Percentiles rank a stretch among this genome's conserved stretches.
Evolutionary conservation across 257 asterid species (phyloP).

Genomic region (Mentha longifolia): DNA sequence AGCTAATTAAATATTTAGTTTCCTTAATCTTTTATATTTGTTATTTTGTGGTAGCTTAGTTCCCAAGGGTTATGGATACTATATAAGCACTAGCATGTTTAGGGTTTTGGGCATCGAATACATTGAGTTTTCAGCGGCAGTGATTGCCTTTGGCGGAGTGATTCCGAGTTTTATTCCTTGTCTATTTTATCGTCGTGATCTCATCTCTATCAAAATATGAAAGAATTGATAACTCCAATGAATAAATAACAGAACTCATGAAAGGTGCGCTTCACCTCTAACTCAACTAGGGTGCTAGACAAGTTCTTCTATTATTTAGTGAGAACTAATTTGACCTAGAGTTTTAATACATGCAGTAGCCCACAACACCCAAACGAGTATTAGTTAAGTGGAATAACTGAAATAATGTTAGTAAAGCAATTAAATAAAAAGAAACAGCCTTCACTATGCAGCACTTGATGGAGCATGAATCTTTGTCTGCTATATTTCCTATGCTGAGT

Average conservation of each 20-base stretch:
- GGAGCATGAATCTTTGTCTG: background rate
- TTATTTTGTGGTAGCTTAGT: too few species aligned
- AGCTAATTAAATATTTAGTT: too few species aligned
- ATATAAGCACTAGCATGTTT: too few species aligned
- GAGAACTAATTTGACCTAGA: background rate
- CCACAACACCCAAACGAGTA: background rate
- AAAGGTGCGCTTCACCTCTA: background rate
- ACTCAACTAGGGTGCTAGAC: background rate
- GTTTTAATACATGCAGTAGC: background rate
- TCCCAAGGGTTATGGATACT: too few species aligned
- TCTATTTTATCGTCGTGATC: too few species aligned
- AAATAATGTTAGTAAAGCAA: background rate
- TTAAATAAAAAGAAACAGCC: background rate
- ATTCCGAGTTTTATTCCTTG: too few species aligned
- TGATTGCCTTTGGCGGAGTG: too few species aligned
- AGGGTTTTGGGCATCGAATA: too few species aligned
- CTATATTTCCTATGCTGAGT: slow-evolving; percentile 3
- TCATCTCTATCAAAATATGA: too few species aligned
- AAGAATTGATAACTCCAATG: background rate
- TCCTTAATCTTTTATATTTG: too few species aligned
- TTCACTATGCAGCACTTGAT: background rate
- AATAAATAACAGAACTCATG: background rate
- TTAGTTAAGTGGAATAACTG: background rate
- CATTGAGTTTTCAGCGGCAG: too few species aligned
- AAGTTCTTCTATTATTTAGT: background rate